Base-by-base conservation (phyloP, 1,139 yeast genomes). In the Candida sp. region DNA sequence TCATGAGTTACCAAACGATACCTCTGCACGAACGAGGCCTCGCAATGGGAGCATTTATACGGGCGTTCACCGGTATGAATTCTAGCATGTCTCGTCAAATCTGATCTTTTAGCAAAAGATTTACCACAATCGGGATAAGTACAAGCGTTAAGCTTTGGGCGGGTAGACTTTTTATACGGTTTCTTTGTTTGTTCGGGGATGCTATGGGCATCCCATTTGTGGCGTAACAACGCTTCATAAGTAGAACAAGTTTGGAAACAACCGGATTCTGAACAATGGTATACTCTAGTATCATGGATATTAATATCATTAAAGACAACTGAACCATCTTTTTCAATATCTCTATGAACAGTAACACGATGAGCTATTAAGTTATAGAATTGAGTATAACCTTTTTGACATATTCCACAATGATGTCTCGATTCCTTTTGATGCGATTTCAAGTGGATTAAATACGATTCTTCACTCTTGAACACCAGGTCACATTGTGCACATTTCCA, bases 41-140 rank as follows among this genome's bases (percentile, higher is more conserved):
- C 48, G 40, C 66, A 61, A 35, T 48, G 45, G 12, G 46, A 46
- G 49, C 64, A 61, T 25, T 50, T 52, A 39, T 46, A 61, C 5
- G 66, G 66, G 27, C 60, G 47, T 38, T 60, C 66, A 22, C 64
- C 68, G 5, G 66, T 55, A 43, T 61, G 66, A 36, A 56, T 52
- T 21, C 64, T 47, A 21, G 44, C 42, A 41, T 61, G 66, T 39
- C 66, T 51, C 7, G 55, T 55, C 45, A 60, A 53, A 44, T 61
- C 66, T 23, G 58, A 53, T 5, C 48, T 44, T 39, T 61, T 61
- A 22, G 53, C 53, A 46, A 60, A 61, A 39, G 55, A 44, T 45
- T 50, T 54, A 12, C 43, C 45, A 41, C 64, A 60, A 5, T 50
- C 55, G 32, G 42, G 48, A 23, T 42, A 36, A 25, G 49, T 44